Evolutionary conservation across 2,329 filamentous ascomycete genomes (phyloP), one percentile per base, ranked within the genome.

Genomic region (Exophiala mesophila): DNA sequence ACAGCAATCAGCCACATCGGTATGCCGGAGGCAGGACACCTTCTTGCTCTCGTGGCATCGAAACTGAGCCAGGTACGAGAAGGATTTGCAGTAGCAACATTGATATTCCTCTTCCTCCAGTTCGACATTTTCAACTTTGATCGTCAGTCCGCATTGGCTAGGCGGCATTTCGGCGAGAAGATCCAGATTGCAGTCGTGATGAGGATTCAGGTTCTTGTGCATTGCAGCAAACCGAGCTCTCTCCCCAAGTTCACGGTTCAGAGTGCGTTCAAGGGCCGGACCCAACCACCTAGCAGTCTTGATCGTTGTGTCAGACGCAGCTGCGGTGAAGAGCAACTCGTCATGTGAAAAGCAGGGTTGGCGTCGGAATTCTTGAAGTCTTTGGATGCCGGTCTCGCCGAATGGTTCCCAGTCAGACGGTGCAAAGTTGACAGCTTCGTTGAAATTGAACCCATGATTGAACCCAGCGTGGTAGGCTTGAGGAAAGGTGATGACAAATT

Each of bases 361-460:
- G 42, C 89, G 80, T 42, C 90, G 78, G 63, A 96, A 98, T 36
- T 83, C 77, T 55, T 92, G 87, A 20, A 97, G 71, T 52, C 90
- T 77, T 56, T 90, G 82, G 1, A 97, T 89, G 1, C 92, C 89
- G 19, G 82, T 76, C 41, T 90, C 81, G 2, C 92, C 92, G 59
- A 82, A 94, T 0, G 88, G 88, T 58, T 98, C 92, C 92, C 92
- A 98, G 57, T 98, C 92, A 19, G 73, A 75, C 0, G 92, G 92
- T 0, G 92, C 92, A 66, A 98, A 98, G 61, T 98, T 98, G 55
- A 98, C 92, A 4, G 92, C 92, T 63, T 98, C 92, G 56, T 98
- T 98, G 65, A 96, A 94, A 61, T 98, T 98, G 71, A 98, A 98
- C 0, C 85, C 92, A 57, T 98, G 92, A 57, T 98, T 98, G 68